Conservation (phyloP, 352 stramenopile species). For the Phytophthora brassicae region DNA sequence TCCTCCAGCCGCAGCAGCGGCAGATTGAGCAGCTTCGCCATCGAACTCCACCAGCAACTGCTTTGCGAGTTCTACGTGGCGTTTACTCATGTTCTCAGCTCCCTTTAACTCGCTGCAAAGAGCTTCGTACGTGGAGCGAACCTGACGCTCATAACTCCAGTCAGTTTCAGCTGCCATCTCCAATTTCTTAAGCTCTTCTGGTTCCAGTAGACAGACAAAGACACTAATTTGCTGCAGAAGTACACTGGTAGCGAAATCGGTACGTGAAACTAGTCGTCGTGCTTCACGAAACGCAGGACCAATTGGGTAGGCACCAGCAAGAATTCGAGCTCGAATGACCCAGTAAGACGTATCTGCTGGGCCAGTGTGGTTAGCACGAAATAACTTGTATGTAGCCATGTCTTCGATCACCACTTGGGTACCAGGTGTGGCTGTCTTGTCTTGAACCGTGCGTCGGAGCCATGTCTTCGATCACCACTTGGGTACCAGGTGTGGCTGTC, state of each 20-base stretch:
- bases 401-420: constrained; percentile 60
- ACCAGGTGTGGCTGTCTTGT: constrained; percentile 25
- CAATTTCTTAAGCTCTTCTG: constrained; percentile 37
- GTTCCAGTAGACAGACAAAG: constrained; percentile 64
- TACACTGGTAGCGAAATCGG: constrained; percentile 59
- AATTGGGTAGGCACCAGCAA: constrained; percentile 57
- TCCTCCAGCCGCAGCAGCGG: constrained; percentile 11
- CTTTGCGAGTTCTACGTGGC: constrained; percentile 47
- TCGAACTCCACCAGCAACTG: constrained; percentile 31
- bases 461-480: constrained; percentile 59
- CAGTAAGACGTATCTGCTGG: constrained; percentile 75
- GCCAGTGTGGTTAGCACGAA: constrained; percentile 59
- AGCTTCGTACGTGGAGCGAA: constrained; percentile 48
- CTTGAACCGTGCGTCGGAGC: constrained; percentile 21
- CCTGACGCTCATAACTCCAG: constrained; percentile 56
- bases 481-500: constrained; percentile 31
- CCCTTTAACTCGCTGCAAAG: constrained; percentile 40
- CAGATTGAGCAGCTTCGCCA: constrained; percentile 6
- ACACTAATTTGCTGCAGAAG: constrained; percentile 64
- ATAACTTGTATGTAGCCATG: constrained; percentile 59
- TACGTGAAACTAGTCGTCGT: constrained; percentile 42
- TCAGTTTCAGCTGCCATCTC: constrained; percentile 12
- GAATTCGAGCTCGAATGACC: constrained; percentile 58
- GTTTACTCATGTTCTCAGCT: constrained; percentile 40
- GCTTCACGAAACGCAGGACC: constrained; percentile 51